Evolutionary conservation across 345 rosid genomes (phyloP), one percentile per base, ranked within the genome.

Genomic region (Cardamine chenopodiifolia): DNA sequence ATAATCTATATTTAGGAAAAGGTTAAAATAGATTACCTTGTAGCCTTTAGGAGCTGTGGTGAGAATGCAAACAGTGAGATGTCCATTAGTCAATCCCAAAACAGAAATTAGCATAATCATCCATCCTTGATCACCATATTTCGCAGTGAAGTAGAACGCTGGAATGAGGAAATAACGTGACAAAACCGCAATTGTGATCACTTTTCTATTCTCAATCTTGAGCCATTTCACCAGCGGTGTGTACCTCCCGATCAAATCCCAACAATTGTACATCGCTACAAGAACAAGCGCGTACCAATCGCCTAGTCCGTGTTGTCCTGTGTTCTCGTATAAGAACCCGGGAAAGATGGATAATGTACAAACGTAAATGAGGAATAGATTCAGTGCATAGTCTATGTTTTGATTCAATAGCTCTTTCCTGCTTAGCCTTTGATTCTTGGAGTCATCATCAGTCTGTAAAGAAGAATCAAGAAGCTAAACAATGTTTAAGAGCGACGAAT

Each of bases 91-190:
- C 31, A 91, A 47, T 47, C 97, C 98, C 69, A 93, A 68, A 72
- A 91, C 70, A 14, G 92, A 87, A 28, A 76, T 65, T 2, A 92
- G 90, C 71, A 85, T 56, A 71, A 95, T 90, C 99, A 89, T 95
- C 90, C 91, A 95, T 61, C 99, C 99, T 66, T 90, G 87, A 72
- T 89, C 97, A 3, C 88, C 97, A 59, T 87, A 89, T 44, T 92
- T 90, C 1, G 92, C 91, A 0, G 97, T 87, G 85, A 91, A 93
- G 81, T 91, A 95, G 75, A 95, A 92, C 5, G 96, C 88, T 0
- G 99, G 99, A 42, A 92, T 44, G 11, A 95, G 80, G 7, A 86
- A 40, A 68, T 74, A 89, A 15, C 97, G 93, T 0, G 85, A 70
- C 11, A 95, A 85, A 55, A 84, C 68, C 4, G 82, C 81, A 1